A percentile compares a stretch with the other conserved stretches of the same genome.
These are phyloP conservation scores for Aspergillus chevalieri DNA, from an alignment of 2,329 filamentous ascomycete species.

Conservation along the genomic window DNA sequence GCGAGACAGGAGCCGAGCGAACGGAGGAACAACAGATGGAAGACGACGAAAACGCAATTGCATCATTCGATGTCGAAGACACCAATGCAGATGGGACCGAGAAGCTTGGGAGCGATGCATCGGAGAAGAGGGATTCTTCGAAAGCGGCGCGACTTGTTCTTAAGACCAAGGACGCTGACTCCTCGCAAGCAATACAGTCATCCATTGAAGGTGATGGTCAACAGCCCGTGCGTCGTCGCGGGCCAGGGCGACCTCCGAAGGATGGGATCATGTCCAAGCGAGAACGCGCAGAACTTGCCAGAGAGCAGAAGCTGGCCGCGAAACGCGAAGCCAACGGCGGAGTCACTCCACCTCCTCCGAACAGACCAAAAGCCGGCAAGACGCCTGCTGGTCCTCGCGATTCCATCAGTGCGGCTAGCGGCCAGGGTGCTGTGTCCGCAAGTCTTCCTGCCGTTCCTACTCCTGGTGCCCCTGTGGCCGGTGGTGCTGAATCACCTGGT, in stretches of 20 bases:
- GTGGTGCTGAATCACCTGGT: constrained; percentile 29
- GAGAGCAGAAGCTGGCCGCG: constrained; percentile 47
- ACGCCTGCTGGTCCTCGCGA: constrained; percentile 26
- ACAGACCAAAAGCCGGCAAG: constrained; percentile 20
- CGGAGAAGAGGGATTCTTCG: constrained; percentile 21
- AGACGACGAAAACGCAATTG: constrained; percentile 27
- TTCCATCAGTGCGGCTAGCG: constrained; percentile 7
- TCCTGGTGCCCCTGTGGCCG: constrained; percentile 25
- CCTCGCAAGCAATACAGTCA: constrained; percentile 16
- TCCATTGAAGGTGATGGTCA: constrained; percentile 35
- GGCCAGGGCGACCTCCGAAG: constrained; percentile 60
- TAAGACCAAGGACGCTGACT: constrained; percentile 25
- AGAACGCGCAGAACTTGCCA: constrained; percentile 50
- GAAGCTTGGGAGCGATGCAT: constrained; percentile 19
- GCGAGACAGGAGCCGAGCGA: constrained; percentile 44
- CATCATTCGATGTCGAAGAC: constrained; percentile 37
- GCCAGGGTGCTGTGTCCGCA: not conserved
- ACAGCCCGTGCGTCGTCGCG: constrained; percentile 39
- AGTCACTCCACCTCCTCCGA: constrained; percentile 32
- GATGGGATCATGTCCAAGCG: constrained; percentile 63
- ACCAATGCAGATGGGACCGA: constrained; percentile 30
- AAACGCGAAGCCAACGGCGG: constrained; percentile 44
- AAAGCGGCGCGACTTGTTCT: constrained; percentile 24
- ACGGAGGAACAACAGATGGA: constrained; percentile 36
- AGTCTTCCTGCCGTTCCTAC: not conserved